A percentile compares a stretch with the other conserved stretches of the same genome.
Evolutionary conservation across 192 early-diverging fungal genomes (phyloP).

Genomic region (Phlyctochytrium arcticum): DNA sequence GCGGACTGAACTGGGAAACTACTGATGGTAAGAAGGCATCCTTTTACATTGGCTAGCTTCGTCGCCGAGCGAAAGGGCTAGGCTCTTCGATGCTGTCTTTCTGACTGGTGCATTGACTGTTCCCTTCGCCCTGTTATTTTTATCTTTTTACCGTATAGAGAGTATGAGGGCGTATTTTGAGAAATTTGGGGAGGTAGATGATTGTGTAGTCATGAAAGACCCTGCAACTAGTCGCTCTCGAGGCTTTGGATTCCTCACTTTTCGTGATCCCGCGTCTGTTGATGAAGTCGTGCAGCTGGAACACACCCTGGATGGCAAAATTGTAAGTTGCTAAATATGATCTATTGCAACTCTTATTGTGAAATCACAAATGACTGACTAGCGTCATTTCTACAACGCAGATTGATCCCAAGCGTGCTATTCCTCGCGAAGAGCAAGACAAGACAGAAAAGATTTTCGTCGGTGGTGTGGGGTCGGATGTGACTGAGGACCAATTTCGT

Average conservation of each 20-base stretch:
- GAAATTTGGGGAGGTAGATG: conserved; percentile 66
- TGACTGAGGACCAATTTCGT: conserved; percentile 78
- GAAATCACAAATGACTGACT: background rate
- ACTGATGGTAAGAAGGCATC: conserved; percentile 65
- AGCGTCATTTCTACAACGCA: conserved; percentile 6
- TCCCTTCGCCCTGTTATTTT: too few relatives aligned
- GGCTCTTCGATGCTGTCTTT: too few relatives aligned
- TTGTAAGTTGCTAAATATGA: conserved; percentile 44
- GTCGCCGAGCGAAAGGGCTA: background rate
- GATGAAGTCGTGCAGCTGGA: conserved; percentile 62
- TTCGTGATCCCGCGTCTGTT: conserved; percentile 55
- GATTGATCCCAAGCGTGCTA: conserved; percentile 74
- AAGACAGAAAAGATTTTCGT: conserved; percentile 90
- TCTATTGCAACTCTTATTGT: background rate
- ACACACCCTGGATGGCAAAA: conserved; percentile 76
- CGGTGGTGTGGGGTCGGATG: conserved; percentile 81
- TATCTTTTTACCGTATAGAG: conserved; percentile 50
- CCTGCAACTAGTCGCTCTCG: conserved; percentile 60
- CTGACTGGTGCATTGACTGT: too few relatives aligned
- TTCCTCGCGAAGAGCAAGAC: conserved; percentile 70
- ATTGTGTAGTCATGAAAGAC: conserved; percentile 76
- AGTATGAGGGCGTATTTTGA: conserved; percentile 65
- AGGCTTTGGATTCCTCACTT: conserved; percentile 77
- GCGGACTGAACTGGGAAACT: conserved; percentile 79
- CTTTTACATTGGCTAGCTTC: conserved; percentile 11